Base-by-base conservation (phyloP, 257 asterid genomes). In the Hygrophila difformis region DNA sequence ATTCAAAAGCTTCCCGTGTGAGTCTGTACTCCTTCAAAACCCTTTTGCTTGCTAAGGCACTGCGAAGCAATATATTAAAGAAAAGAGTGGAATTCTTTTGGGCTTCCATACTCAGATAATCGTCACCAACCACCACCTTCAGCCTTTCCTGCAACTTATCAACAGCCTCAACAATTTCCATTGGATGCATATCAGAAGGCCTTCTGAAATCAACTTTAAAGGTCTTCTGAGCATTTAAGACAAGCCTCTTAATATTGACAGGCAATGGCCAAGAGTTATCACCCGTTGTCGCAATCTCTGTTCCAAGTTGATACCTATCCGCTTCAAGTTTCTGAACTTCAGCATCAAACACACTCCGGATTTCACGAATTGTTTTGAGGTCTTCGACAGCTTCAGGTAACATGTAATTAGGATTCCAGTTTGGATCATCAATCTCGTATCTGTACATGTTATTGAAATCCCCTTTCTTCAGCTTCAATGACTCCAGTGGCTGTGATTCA, bases 91-190 rank as follows among this genome's bases (percentile, higher is more conserved):
- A 93, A 63, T 91, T 91, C 69, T 91, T 91, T 61, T 91, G 99
- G 56, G 99, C 99, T 52, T 91, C 99, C 77, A 64, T 76, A 60
- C 99, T 91, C 63, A 91, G 75, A 66, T 86, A 91, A 72, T 91
- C 99, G 61, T 91, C 99, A 41, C 99, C 99, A 35, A 81, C 95
- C n/a, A 91, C 99, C 44, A 91, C 99, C 73, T 86, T 91, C 39
- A 91, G 95, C 72, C 94, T 73, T 62, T 91, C 99, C 61, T 82
- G 95, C 36, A 91, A 72, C 77, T 91, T 91, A 62, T 91, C 99
- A 56, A 91, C 96, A 47, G 95, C 92, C 69, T 91, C 99, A 62
- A 91, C 99, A 12, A 91, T 81, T 87, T 91, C 96, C 95, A 91
- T 78, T 12, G 99, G 99, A 53, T 91, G 96, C 92, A 91, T 82